Percentiles rank a stretch among this genome's conserved stretches.
Conservation (phyloP, 495 filamentous ascomycete species). For the Podospora pseudocomata region DNA sequence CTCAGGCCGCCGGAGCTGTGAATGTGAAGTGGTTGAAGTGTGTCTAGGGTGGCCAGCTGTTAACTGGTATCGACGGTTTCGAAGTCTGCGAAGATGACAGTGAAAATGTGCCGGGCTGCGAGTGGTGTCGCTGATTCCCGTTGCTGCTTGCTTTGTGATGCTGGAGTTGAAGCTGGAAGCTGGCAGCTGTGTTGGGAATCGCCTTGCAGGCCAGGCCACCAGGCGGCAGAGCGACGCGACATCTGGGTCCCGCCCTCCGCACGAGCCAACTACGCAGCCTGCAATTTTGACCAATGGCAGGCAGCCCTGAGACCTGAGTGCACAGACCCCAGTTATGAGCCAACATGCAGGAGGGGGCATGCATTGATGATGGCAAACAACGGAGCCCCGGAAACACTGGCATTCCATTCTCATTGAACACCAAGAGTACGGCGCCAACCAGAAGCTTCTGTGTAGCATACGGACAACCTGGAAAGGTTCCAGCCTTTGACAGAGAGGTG, state of each 20-base stretch:
- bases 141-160: constrained; percentile 9
- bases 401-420: not conserved
- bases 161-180: constrained; percentile 11
- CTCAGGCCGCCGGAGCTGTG: not conserved
- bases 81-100: not conserved
- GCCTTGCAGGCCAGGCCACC: constrained; percentile 10
- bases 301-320: not conserved
- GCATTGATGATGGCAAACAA: not conserved
- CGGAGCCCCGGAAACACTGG: not conserved
- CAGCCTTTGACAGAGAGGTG: not conserved
- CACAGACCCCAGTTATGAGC: not conserved
- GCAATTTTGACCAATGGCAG: not conserved
- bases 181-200: constrained; percentile 6
- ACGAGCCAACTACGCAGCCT: constrained; percentile 11
- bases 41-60: not conserved
- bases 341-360: not conserved
- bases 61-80: not conserved
- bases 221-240: constrained; percentile 28
- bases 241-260: not conserved
- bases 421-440: not conserved
- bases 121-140: constrained; percentile 3
- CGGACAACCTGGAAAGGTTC: not conserved
- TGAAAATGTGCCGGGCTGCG: not conserved
- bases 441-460: not conserved
- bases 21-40: not conserved